Evolutionary conservation across 2,329 filamentous ascomycete genomes (phyloP), one percentile per base, ranked within the genome.

Genomic region (Simplicillium sp.): DNA sequence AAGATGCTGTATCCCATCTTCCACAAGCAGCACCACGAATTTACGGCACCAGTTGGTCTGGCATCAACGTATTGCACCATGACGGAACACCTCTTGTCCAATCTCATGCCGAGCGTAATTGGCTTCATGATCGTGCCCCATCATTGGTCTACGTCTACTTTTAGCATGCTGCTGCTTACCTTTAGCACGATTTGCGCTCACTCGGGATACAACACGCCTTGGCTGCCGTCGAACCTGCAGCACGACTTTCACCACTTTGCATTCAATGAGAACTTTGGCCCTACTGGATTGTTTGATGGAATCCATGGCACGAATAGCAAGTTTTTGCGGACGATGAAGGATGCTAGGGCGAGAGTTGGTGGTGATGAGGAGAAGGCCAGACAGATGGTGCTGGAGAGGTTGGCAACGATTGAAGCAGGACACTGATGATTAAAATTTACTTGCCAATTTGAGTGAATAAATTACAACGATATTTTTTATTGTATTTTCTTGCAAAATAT

Each of bases 11-110:
- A 74, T 58, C 50, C 53, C 12, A 48, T 48, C 25, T 64, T 75
- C 46, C 72, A 75, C 57, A 73, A 73, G 44, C 58, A 58, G 33
- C 72, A 75, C 50, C 71, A 75, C 56, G 56, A 57, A 18, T 75
- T 73, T 54, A 67, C 64, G 0, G 68, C 70, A 1, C 71, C 70
- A 2, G 63, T 75, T 3, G 66, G 68, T 1, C 54, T 75, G 3
- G 63, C 71, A 0, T 64, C 70, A 2, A 67, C 73, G 44, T 75
- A 71, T 45, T 68, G 68, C 2, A 70, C 72, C 46, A 67, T 69
- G 1, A 46, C 68, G 29, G 71, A 75, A 51, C 68, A 73, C 48
- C 44, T 74, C 3, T 44, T 71, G 13, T 66, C 69, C 11, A 73
- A 73, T 47, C 58, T 64, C 6, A 46, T 73, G 29, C 70, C 71